Evolutionary conservation across 73 alveolate species (phyloP).

Genomic region (Paramecium bursaria): DNA sequence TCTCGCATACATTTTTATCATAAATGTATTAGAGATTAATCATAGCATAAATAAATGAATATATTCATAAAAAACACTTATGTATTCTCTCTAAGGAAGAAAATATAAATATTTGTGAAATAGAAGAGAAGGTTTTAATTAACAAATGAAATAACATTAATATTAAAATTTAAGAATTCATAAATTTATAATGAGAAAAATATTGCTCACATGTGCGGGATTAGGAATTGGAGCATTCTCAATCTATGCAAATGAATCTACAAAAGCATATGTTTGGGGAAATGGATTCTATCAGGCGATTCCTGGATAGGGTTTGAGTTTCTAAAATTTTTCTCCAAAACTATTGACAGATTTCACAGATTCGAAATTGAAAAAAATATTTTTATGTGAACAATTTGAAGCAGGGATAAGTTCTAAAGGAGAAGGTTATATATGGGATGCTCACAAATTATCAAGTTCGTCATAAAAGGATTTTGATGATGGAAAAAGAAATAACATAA

Average conservation of each 20-base stretch:
- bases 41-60: no score
- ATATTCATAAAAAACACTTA: no score
- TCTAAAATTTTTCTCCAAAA: constrained; percentile 57
- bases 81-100: no score
- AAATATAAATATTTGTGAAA: no score
- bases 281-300: constrained; percentile 69
- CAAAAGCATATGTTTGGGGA: constrained; percentile 67
- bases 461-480: constrained; percentile 14
- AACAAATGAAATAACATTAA: no score
- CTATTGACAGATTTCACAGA: constrained; percentile 48
- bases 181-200: no score
- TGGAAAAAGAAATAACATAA: constrained; percentile 49
- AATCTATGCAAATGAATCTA: constrained; percentile 8
- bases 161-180: no score
- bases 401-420: constrained; percentile 65
- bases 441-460: constrained; percentile 22
- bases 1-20: no score
- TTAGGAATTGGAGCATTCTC: constrained; percentile 39
- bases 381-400: constrained; percentile 54
- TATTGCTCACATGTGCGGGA: no score
- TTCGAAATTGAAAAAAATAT: constrained; percentile 36
- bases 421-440: constrained; percentile 51
- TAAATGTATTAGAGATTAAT: no score
- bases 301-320: constrained; percentile 65
- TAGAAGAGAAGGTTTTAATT: no score